A percentile compares a stretch with the other conserved stretches of the same genome.
Evolutionary conservation across 2,329 filamentous ascomycete genomes (phyloP).

Genomic region (Ophiostoma himal-ulmi): DNA sequence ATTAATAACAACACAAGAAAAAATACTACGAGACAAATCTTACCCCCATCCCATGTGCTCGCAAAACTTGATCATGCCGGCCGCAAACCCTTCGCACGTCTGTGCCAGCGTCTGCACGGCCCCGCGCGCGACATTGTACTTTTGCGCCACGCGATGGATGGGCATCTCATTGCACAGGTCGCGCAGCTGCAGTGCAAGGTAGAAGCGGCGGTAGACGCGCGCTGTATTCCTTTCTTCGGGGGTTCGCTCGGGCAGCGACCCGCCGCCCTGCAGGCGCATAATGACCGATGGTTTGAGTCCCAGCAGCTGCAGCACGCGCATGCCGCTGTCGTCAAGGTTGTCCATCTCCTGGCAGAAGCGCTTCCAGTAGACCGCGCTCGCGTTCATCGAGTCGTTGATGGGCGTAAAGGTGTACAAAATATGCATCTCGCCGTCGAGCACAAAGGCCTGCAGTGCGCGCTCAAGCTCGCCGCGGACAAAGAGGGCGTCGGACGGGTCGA

Average conservation of each 20-base stretch:
- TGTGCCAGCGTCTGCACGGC: slow-evolving; percentile 66
- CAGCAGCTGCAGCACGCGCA: slow-evolving; percentile 62
- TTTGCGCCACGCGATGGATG: slow-evolving; percentile 61
- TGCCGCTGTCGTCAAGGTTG: slow-evolving; percentile 61
- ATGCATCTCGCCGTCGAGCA: slow-evolving; percentile 77
- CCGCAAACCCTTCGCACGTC: slow-evolving; percentile 71
- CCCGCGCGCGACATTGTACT: slow-evolving; percentile 65
- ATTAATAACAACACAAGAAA: neutral
- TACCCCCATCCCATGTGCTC: slow-evolving; percentile 65
- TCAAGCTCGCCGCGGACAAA: slow-evolving; percentile 66
- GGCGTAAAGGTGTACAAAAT: slow-evolving; percentile 73
- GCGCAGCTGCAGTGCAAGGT: slow-evolving; percentile 69
- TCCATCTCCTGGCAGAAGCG: slow-evolving; percentile 68
- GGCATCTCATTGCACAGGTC: slow-evolving; percentile 73
- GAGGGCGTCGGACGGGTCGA: slow-evolving; percentile 68
- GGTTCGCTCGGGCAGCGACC: slow-evolving; percentile 56
- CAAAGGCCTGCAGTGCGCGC: slow-evolving; percentile 63
- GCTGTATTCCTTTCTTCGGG: slow-evolving; percentile 54
- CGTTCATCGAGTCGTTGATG: slow-evolving; percentile 48
- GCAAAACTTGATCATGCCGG: slow-evolving; percentile 74
- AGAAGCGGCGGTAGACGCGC: slow-evolving; percentile 65
- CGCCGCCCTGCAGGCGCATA: slow-evolving; percentile 64
- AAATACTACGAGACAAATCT: slow-evolving; percentile 26
- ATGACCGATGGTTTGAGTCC: slow-evolving; percentile 63
- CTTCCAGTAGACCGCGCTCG: slow-evolving; percentile 58